phyloP scores from a whole-genome alignment of 1,284 basidiomycete species.

The Polyporus tsugae region DNA sequence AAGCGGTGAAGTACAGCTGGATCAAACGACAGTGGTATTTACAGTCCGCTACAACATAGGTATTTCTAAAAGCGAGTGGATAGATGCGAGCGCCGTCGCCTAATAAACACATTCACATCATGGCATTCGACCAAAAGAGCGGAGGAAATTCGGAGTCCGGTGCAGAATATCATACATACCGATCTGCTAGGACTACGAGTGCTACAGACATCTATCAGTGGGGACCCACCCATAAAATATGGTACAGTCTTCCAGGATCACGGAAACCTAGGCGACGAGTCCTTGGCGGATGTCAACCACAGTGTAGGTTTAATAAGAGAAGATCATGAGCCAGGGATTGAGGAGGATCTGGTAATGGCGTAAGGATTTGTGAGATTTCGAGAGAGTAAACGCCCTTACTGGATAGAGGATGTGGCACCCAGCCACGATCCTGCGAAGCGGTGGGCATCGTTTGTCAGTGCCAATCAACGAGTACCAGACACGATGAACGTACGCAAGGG shows the following conservation, averaged over 20 bases:
- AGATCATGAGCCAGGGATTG: constrained; percentile 81
- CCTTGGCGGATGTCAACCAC: constrained; percentile 13
- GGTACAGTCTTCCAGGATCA: not conserved
- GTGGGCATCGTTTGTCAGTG: no score
- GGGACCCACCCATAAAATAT: not conserved
- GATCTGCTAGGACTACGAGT: not conserved
- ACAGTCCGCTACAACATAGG: not conserved
- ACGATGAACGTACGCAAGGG: constrained; percentile 59
- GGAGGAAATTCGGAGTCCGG: not conserved
- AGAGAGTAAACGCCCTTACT: constrained; percentile 45
- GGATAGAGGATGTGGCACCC: constrained; percentile 77
- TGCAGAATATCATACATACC: constrained; percentile 1
- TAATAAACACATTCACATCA: not conserved
- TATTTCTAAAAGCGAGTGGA: not conserved
- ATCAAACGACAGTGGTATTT: not conserved
- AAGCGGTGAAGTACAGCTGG: no score
- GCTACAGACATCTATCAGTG: not conserved
- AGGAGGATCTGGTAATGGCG: constrained; percentile 63
- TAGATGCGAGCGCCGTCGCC: not conserved
- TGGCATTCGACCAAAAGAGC: not conserved
- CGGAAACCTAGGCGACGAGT: no score
- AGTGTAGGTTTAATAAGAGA: constrained; percentile 56
- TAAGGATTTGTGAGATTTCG: not conserved
- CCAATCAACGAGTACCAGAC: no score
- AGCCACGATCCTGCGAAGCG: constrained; percentile 55